A percentile compares a stretch with the other conserved stretches of the same genome.
Conservation (phyloP, 495 filamentous ascomycete species). For the Penicillium soppii region DNA sequence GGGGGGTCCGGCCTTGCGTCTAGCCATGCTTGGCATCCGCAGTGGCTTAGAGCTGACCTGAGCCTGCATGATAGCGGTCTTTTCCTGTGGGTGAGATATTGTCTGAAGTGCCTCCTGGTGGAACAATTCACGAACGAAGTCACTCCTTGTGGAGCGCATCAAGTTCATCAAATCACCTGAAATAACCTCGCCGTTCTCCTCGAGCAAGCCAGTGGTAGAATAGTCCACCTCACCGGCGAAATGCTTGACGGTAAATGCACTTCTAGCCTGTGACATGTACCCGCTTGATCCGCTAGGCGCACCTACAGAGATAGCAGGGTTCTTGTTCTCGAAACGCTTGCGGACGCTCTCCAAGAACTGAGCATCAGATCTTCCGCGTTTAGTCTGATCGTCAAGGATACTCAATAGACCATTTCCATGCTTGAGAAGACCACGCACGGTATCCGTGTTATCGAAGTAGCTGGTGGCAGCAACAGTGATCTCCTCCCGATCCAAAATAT, state of each 20-base stretch:
- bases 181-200: conserved; percentile 94
- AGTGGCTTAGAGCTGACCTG: conserved; percentile 92
- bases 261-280: conserved; percentile 71
- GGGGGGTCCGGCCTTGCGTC: conserved; percentile 59
- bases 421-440: conserved; percentile 86
- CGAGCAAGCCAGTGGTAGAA: conserved; percentile 75
- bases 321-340: conserved; percentile 92
- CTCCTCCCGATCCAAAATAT: conserved; percentile 89
- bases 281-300: conserved; percentile 72
- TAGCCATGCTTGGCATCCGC: conserved; percentile 89
- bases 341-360: conserved; percentile 87
- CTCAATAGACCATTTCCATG: conserved; percentile 87
- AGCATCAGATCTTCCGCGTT: conserved; percentile 79
- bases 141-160: conserved; percentile 80
- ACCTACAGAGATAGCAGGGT: conserved; percentile 79
- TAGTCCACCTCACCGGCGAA: conserved; percentile 98
- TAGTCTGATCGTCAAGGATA: conserved; percentile 93
- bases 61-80: conserved; percentile 89
- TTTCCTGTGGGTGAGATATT: conserved; percentile 86
- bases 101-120: conserved; percentile 90
- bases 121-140: conserved; percentile 86
- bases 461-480: conserved; percentile 84
- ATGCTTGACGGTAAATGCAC: conserved; percentile 87
- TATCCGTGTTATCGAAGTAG: conserved; percentile 97
- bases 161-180: conserved; percentile 96